A percentile compares a stretch with the other conserved stretches of the same genome.
phyloP scores from a whole-genome alignment of 208 protist species.

The Novymonas esmeraldas region DNA sequence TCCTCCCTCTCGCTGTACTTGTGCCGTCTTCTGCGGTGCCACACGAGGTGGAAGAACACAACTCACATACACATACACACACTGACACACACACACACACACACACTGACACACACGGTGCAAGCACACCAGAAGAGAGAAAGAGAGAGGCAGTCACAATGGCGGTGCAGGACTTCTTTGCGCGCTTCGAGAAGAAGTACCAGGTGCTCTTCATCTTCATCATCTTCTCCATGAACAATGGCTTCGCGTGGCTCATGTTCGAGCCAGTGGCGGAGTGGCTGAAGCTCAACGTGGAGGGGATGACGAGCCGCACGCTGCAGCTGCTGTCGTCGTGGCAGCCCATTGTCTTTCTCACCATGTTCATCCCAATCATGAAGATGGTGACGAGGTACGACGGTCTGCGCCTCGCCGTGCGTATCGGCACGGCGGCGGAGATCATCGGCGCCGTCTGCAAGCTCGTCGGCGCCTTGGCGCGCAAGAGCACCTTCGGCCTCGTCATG shows the following conservation, averaged over 20 bases:
- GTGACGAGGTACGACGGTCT: constrained; percentile 79
- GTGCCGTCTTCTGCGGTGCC: too few relatives aligned
- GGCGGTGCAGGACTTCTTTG: constrained; percentile 23
- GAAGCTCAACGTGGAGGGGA: constrained; percentile 63
- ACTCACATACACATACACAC: too few relatives aligned
- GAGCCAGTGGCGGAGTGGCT: constrained; percentile 80
- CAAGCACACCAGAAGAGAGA: too few relatives aligned
- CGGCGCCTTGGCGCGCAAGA: constrained; percentile 43
- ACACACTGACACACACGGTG: too few relatives aligned
- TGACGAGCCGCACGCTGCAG: constrained; percentile 57
- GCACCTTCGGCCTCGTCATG: constrained; percentile 58
- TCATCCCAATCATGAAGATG: constrained; percentile 78
- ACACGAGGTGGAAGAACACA: too few relatives aligned
- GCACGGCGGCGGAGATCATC: constrained; percentile 59
- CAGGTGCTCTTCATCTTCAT: constrained; percentile 82
- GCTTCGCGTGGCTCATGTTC: constrained; percentile 90
- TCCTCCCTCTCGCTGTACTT: too few relatives aligned
- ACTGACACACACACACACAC: too few relatives aligned
- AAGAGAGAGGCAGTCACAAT: constrained; percentile 10
- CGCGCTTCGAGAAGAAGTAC: constrained; percentile 57
- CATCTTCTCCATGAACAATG: constrained; percentile 86
- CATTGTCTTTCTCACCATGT: constrained; percentile 70
- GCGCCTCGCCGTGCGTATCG: constrained; percentile 67
- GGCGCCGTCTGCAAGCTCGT: constrained; percentile 75
- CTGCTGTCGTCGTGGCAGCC: constrained; percentile 88